phyloP scores from a whole-genome alignment of 176 grass and related monocot genomes.

The Aechmea fasciata region DNA sequence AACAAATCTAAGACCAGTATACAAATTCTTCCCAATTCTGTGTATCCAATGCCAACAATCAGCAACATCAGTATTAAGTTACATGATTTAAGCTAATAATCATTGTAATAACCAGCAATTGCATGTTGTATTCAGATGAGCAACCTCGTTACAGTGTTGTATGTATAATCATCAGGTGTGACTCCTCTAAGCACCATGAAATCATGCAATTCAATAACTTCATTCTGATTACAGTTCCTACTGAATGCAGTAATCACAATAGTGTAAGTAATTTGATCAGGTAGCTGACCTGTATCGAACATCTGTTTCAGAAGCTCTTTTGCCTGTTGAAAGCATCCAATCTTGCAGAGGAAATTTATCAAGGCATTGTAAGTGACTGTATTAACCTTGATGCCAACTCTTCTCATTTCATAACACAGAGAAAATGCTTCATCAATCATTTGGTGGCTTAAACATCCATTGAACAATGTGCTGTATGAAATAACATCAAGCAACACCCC shows the following conservation, averaged over 20 bases:
- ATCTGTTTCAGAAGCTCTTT: conserved; percentile 15
- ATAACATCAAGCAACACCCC: conserved; percentile 5
- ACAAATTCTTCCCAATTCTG: no score
- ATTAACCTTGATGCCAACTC: conserved; percentile 6
- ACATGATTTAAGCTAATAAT: no score
- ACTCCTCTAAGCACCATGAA: conserved; percentile 21
- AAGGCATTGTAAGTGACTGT: conserved; percentile 18
- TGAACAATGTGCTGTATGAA: conserved; percentile 16
- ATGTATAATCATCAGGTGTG: conserved; percentile 11
- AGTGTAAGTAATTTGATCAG: conserved; percentile 19
- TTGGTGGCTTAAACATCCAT: conserved; percentile 3
- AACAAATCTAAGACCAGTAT: no score
- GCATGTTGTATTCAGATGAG: background rate
- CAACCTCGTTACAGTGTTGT: conserved; percentile 6
- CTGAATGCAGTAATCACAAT: conserved; percentile 10
- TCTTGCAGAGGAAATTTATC: conserved; percentile 15
- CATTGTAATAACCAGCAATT: no score
- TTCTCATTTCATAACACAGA: conserved; percentile 11
- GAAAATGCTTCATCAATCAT: conserved; percentile 14
- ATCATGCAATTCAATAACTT: conserved; percentile 20
- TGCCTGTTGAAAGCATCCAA: conserved; percentile 18
- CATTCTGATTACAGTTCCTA: conserved; percentile 3
- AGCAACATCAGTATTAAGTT: no score
- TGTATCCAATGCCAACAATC: no score
- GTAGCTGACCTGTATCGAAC: conserved; percentile 1